A percentile compares a stretch with the other conserved stretches of the same genome.
Evolutionary conservation across 2,329 filamentous ascomycete genomes (phyloP).

Genomic region (Ceratocystiopsis sp.): DNA sequence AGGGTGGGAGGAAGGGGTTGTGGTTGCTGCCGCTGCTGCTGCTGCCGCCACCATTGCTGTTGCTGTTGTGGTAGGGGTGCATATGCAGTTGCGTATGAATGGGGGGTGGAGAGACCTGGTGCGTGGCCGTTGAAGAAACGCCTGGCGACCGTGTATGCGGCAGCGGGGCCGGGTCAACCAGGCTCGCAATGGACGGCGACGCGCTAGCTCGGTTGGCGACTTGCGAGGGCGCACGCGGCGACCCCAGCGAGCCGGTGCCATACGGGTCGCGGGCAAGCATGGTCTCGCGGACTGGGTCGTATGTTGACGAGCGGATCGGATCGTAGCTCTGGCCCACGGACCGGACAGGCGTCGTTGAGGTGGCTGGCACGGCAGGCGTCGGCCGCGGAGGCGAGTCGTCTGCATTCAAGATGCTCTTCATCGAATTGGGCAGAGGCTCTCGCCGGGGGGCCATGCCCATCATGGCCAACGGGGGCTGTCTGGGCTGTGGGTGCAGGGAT

Average conservation of each 20-base stretch:
- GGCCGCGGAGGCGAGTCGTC: constrained; percentile 28
- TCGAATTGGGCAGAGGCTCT: constrained; percentile 32
- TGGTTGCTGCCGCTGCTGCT: constrained; percentile 3
- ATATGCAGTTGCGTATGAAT: constrained; percentile 9
- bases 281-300: constrained; percentile 46
- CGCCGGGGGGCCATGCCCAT: constrained; percentile 33
- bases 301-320: constrained; percentile 63
- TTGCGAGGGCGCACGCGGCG: constrained; percentile 30
- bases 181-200: constrained; percentile 79
- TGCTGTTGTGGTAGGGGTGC: too few relatives aligned
- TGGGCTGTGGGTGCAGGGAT: constrained; percentile 11
- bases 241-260: constrained; percentile 28
- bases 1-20: constrained; percentile 5
- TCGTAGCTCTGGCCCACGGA: constrained; percentile 76
- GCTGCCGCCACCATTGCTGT: not conserved
- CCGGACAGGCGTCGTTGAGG: constrained; percentile 28
- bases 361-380: constrained; percentile 9
- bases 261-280: constrained; percentile 35
- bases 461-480: constrained; percentile 9
- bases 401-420: constrained; percentile 39
- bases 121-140: constrained; percentile 10
- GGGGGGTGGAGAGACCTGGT: constrained; percentile 20
- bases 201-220: constrained; percentile 56
- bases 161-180: constrained; percentile 54
- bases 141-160: constrained; percentile 14